Conservation (phyloP, 495 filamentous ascomycete genomes). For the Filosporella fistucella region DNA sequence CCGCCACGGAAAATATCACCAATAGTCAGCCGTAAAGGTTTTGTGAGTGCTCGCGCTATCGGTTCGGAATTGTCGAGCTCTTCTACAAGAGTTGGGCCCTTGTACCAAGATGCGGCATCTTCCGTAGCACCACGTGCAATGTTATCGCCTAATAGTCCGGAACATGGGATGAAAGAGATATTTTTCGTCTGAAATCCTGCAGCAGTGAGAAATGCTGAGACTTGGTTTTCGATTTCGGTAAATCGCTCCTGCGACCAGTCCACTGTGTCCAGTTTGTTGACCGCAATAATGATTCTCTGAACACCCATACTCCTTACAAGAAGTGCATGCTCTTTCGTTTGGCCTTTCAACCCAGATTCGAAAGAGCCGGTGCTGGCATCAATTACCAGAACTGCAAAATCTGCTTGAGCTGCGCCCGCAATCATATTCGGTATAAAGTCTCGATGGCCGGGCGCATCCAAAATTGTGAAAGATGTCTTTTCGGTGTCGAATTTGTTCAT, state of each 20-base stretch:
- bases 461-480: slow-evolving; percentile 81
- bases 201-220: slow-evolving; percentile 73
- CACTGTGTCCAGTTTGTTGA: slow-evolving; percentile 92
- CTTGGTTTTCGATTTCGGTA: slow-evolving; percentile 77
- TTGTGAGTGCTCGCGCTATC: slow-evolving; percentile 61
- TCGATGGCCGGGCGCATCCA: slow-evolving; percentile 90
- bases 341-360: slow-evolving; percentile 87
- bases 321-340: slow-evolving; percentile 90
- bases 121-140: slow-evolving; percentile 58
- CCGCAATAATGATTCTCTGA: slow-evolving; percentile 76
- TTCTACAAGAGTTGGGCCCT: slow-evolving; percentile 70
- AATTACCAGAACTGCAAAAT: slow-evolving; percentile 93
- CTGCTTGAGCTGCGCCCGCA: slow-evolving; percentile 89
- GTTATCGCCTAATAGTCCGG: slow-evolving; percentile 84
- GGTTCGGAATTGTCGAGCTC: slow-evolving; percentile 79
- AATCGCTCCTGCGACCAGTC: slow-evolving; percentile 78
- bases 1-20: slow-evolving; percentile 75
- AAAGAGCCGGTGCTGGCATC: slow-evolving; percentile 86
- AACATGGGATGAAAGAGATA: slow-evolving; percentile 82
- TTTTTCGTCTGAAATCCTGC: slow-evolving; percentile 79
- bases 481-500: slow-evolving; percentile 90
- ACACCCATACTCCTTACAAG: slow-evolving; percentile 91
- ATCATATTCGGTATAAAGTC: slow-evolving; percentile 99
- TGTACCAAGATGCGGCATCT: slow-evolving; percentile 68
- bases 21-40: slow-evolving; percentile 81